Evolutionary conservation across 495 filamentous ascomycete species (phyloP), one percentile per base, ranked within the genome.

Genomic region (Neurospora sp.): DNA sequence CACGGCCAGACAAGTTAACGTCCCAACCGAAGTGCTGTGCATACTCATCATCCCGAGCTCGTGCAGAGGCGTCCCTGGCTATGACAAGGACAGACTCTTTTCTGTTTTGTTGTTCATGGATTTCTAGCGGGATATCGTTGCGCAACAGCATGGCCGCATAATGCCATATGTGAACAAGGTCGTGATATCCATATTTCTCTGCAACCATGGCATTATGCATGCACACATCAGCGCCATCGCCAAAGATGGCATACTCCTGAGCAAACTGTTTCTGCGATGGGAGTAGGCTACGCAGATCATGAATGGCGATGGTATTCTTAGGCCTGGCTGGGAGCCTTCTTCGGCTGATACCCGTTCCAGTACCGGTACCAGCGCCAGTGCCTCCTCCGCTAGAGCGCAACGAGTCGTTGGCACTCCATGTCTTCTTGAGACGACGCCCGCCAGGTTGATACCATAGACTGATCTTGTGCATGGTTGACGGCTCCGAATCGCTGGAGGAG

Each of bases 121-220:
- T 82, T 75, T 92, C 87, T 0, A 94, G 80, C 4, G 91, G 92
- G 12, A 92, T 90, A 74, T 91, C 86, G 74, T 92, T 91, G 74
- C 91, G 88, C 48, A 99, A 81, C 1, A 99, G 86, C 73, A 97
- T 82, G 38, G 89, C 90, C 39, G 92, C 85, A 72, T 98, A 90
- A 39, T 89, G 88, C 96, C 96, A 99, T 3, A 96, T 88, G 75
- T 93, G 89, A 39, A 92, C 93, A 37, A 94, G 79, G 76, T 97
- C 93, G 41, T 85, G 80, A 75, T 87, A 89, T 4, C 93, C 93
- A 77, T 91, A 86, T 74, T 89, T 90, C 75, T 89, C 84, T 18
- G 94, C 94, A 69, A 97, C 89, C 8, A 82, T 81, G 7, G 93
- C 92, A 81, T 98, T 99, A 72, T 96, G 91, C 37, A 85, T 83